phyloP scores from a whole-genome alignment of 2,329 filamentous ascomycete genomes.

The Botrytis elliptica region DNA sequence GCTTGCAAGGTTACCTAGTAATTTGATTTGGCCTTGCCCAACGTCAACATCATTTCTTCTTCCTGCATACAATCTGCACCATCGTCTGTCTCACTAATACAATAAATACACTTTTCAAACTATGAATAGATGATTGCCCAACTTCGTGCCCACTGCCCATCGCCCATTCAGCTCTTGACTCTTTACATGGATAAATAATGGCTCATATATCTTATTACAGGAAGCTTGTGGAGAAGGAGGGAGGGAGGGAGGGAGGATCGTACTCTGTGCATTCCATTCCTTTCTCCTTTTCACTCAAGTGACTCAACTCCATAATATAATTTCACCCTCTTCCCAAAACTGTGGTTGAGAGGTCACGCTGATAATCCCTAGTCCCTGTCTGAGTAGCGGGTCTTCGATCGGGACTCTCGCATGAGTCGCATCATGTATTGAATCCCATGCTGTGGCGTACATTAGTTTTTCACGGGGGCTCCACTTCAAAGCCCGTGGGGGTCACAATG shows the following conservation, averaged over 20 bases:
- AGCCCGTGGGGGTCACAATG: constrained; percentile 12
- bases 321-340: not conserved
- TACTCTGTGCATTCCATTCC: not conserved
- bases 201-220: not conserved
- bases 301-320: not conserved
- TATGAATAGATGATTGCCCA: not conserved
- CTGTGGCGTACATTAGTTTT: constrained; percentile 16
- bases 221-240: not conserved
- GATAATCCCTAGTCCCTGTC: constrained; percentile 1
- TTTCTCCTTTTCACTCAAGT: not conserved
- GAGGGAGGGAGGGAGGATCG: not conserved
- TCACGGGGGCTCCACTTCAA: constrained; percentile 6
- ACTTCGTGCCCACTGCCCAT: not conserved
- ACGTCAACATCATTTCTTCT: constrained; percentile 10
- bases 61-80: not conserved
- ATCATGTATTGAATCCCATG: constrained; percentile 14
- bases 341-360: constrained; percentile 8
- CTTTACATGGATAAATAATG: not conserved
- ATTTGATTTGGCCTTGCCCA: not conserved
- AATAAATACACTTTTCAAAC: not conserved
- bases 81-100: not conserved
- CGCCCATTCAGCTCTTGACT: too few relatives aligned
- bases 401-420: not conserved
- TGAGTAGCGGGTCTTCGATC: constrained; percentile 7
- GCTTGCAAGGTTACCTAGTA: not conserved